Evolutionary conservation across 768 basidiomycete species (phyloP), one percentile per base, ranked within the genome.

Genomic region (Tulasnella sp.): DNA sequence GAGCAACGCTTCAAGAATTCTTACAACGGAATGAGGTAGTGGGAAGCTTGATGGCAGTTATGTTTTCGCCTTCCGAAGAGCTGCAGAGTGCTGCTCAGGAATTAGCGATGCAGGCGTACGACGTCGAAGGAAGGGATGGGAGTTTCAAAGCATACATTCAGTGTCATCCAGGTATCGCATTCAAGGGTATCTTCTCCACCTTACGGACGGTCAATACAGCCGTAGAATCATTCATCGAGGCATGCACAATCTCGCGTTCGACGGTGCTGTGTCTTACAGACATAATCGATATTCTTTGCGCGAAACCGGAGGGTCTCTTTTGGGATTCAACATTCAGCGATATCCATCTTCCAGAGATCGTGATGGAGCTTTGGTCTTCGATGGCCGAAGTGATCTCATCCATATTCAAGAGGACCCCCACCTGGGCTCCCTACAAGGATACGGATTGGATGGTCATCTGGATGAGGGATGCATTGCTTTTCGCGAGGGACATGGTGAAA

Each of bases 391-490:
- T 85, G 3, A 75, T 93, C 42, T 74, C 83, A 0, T 71, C 83
- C 45, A 89, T 99, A 56, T 96, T 95, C 69, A 79, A 76, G 61
- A 74, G 76, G 46, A 91, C 91, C 2, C 82, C 81, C 0, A 61
- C 69, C 12, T 99, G 95, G 95, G 76, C 95, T 0, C 63, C 69
- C 6, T 82, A 73, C 62, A 86, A 86, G 63, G 81, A 84, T 48
- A 79, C 77, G 58, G 75, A 79, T 24, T 79, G 80, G 50, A 95
- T 99, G 92, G 74, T 84, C 12, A 75, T 79, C 28, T 99, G 95
- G 95, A 98, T 99, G 95, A 78, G 92, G 49, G 95, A 98, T 62
- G 95, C 92, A 2, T 72, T 98, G 45, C 91, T 98, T 56, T 90
- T 95, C 60, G 91, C 83, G 7, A 69, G 83, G 57, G 85, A 92